phyloP scores from a whole-genome alignment of 2,329 filamentous ascomycete genomes.

The Tolypocladium capitatum region DNA sequence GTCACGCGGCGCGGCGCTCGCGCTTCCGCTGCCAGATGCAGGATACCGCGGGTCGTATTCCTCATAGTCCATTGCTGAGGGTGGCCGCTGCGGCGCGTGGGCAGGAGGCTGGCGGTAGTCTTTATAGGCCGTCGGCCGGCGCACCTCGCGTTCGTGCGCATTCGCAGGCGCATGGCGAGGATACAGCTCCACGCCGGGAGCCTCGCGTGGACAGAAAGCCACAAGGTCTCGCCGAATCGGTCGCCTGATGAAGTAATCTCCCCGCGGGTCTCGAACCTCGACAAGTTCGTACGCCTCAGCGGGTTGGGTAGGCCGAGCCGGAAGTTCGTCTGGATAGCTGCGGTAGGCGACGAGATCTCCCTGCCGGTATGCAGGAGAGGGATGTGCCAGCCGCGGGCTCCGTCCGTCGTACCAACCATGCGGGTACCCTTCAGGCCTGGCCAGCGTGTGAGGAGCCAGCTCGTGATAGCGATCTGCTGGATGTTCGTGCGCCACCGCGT shows the following conservation, averaged over 20 bases:
- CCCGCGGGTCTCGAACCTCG: constrained; percentile 28
- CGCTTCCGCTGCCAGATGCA: constrained; percentile 5
- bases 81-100: background rate
- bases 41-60: constrained; percentile 32
- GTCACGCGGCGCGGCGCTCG: background rate
- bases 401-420: background rate
- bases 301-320: constrained; percentile 1
- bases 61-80: constrained; percentile 13
- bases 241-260: constrained; percentile 32
- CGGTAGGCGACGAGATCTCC: constrained; percentile 4
- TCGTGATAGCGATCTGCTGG: background rate
- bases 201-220: constrained; percentile 13
- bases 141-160: background rate
- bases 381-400: background rate
- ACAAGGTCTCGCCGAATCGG: constrained; percentile 20
- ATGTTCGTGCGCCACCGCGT: background rate
- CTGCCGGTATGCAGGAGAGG: background rate
- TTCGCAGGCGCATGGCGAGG: constrained; percentile 3
- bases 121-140: background rate
- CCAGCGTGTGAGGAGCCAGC: background rate
- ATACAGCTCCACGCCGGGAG: constrained; percentile 5
- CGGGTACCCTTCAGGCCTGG: background rate
- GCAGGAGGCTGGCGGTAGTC: background rate
- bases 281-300: constrained; percentile 30
- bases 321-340: constrained; percentile 3